Evolutionary conservation across 768 basidiomycete genomes (phyloP), one percentile per base, ranked within the genome.

Genomic region (Serendipita sp.): DNA sequence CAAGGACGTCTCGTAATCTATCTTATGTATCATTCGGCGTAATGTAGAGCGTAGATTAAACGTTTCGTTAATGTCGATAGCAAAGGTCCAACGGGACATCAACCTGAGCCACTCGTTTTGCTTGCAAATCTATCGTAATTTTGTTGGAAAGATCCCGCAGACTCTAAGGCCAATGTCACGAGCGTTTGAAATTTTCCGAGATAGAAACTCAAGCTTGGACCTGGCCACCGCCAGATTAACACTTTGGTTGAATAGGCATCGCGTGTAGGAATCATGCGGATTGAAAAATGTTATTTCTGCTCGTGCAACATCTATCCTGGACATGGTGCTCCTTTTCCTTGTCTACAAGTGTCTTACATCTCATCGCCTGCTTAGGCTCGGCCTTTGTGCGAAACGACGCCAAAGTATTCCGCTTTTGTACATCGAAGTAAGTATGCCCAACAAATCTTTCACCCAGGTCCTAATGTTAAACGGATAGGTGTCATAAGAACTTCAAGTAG

Each of bases 401-500:
- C 65, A 98, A 99, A 78, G 86, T 91, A 66, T 99, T 98, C 76
- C 82, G 94, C 52, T 98, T 99, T 75, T 99, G 96, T 75, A 90
- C 91, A 6, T 93, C 91, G 72, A 98, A 98, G 90, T 99, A 68
- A 70, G 86, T 60, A 11, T 55, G 29, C 46, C 37, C 53, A 23
- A 27, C 31, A 10, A 13, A 33, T 48, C 43, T 16, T 52, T 45
- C 53, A 69, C 27, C 64, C 3, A 44, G 44, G 23, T 15, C 63
- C 62, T 13, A 50, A 60, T 29, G 55, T 27, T n/a, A 29, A 31
- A n/a, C 3, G 27, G 10, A 52, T 63, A 94, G 91, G 80, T 96
- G 96, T 73, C 91, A 97, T 75, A 98, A 98, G 77, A 99, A 97
- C 76, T 99, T 99, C 84, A 99, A 99, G 92, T 91, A 70, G 68